Evolutionary conservation across 805 yeast species (phyloP).

Genomic region (Dipodascus geniculatus): DNA sequence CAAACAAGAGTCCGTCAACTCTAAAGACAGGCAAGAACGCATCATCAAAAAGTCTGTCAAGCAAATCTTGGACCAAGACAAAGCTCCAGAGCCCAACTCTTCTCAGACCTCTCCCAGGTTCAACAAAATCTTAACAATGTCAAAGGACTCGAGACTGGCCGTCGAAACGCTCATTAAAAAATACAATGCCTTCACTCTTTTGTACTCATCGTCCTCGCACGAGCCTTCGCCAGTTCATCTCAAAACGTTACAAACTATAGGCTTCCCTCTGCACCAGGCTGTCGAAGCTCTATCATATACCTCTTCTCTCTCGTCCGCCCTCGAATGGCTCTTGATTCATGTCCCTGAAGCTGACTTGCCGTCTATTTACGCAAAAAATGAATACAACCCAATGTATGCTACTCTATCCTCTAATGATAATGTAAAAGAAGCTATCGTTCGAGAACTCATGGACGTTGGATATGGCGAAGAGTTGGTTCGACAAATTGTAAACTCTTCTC

Average conservation of each 20-base stretch:
- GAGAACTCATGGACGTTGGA: constrained; percentile 55
- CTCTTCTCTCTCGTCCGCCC: constrained; percentile 35
- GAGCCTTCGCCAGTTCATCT: too few species aligned
- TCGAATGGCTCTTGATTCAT: constrained; percentile 75
- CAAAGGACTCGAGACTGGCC: constrained; percentile 46
- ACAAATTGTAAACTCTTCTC: constrained; percentile 32
- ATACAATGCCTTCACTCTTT: constrained; percentile 27
- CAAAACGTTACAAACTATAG: constrained; percentile 26
- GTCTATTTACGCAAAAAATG: constrained; percentile 22
- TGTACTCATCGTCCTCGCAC: not conserved
- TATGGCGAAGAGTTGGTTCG: constrained; percentile 54
- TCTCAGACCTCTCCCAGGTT: too few species aligned
- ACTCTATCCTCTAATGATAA: constrained; percentile 37
- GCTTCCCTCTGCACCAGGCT: constrained; percentile 61
- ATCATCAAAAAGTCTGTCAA: constrained; percentile 14
- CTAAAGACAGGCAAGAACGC: constrained; percentile 9
- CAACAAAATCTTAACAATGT: constrained; percentile 42
- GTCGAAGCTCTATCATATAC: constrained; percentile 56
- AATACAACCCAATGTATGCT: constrained; percentile 22
- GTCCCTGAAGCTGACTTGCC: constrained; percentile 95
- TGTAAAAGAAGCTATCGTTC: constrained; percentile 44
- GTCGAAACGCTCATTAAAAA: constrained; percentile 47
- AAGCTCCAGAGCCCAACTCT: too few species aligned
- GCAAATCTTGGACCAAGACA: not conserved
- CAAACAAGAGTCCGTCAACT: constrained; percentile 5